Evolutionary conservation across 2,329 filamentous ascomycete genomes (phyloP), one percentile per base, ranked within the genome.

Genomic region (Penicillium sp.): DNA sequence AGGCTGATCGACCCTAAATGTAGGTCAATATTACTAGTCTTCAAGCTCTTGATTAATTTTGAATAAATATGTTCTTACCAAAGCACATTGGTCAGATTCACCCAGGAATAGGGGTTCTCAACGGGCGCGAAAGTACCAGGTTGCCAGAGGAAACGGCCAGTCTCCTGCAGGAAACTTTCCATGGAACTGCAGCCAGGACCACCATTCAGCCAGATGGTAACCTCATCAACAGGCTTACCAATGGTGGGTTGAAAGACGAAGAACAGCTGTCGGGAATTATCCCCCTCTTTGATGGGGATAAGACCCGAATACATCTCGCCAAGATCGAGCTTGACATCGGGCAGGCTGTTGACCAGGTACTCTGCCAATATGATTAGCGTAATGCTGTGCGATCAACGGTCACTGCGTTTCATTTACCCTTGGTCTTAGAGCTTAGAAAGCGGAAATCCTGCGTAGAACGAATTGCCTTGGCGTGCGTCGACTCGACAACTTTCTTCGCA

Each of bases 71-170:
- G n/a, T 43, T 65, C 88, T 8, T 88, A 79, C 82, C 85, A 94
- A 43, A 94, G 75, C 63, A 92, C 82, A 69, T 92, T 90, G 48
- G 88, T 88, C 33, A 93, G 71, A 46, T 87, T 87, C 54, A 83
- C 82, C 87, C 87, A 92, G n/a, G 81, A 81, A 74, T 86, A 91
- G 0, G 81, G 79, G 65, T 91, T 91, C 42, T 76, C 73, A 0
- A 84, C 77, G 0, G 88, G 87, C 16, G 78, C 77, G 50, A 78
- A 81, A 0, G 87, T 92, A 31, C 89, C 89, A 12, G 83, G 78
- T 65, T 87, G 82, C 86, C 86, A 89, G 5, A 81, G 52, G 63
- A 90, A 87, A 0, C 88, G 86, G 0, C 89, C 88, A 61, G 90
- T 92, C 62, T 93, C 89, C 46, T 89, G 87, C 9, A 93, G 68